These are phyloP conservation scores for Lepidopterella palustris DNA, from an alignment of 495 filamentous ascomycete species.

Conservation along the genomic window DNA sequence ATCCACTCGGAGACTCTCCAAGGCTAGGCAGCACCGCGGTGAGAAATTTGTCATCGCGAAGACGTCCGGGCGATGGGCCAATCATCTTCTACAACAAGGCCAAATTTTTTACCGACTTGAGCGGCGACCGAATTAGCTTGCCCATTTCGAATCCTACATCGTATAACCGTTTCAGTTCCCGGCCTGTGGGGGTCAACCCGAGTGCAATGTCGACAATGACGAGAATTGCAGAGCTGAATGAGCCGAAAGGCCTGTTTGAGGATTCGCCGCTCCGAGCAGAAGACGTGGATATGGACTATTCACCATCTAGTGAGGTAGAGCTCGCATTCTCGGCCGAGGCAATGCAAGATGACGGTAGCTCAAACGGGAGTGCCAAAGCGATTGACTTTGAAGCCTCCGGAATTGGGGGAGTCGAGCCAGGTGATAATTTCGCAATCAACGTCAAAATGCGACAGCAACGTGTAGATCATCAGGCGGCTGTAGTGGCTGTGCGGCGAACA, in stretches of 20 bases:
- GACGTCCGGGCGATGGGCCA: constrained; percentile 54
- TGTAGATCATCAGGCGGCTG: constrained; percentile 1
- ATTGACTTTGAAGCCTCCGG: constrained; percentile 55
- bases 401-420: constrained; percentile 56
- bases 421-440: constrained; percentile 59
- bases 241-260: background rate
- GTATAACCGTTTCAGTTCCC: constrained; percentile 11
- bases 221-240: background rate
- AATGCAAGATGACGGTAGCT: constrained; percentile 1
- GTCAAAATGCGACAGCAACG: constrained; percentile 45
- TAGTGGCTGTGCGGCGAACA: background rate
- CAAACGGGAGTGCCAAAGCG: constrained; percentile 11
- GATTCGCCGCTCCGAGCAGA: background rate
- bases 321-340: constrained; percentile 6
- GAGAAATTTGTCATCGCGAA: constrained; percentile 40
- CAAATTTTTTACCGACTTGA: constrained; percentile 70
- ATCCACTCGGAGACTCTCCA: constrained; percentile 27
- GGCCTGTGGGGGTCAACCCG: constrained; percentile 15
- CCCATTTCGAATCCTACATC: background rate
- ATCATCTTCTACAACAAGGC: constrained; percentile 75
- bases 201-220: background rate
- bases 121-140: constrained; percentile 43
- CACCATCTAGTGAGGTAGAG: constrained; percentile 13
- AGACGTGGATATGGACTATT: background rate
- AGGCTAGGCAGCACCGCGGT: constrained; percentile 30